phyloP scores from a whole-genome alignment of 2,329 filamentous ascomycete species.

The Curvularia eragrostidis region DNA sequence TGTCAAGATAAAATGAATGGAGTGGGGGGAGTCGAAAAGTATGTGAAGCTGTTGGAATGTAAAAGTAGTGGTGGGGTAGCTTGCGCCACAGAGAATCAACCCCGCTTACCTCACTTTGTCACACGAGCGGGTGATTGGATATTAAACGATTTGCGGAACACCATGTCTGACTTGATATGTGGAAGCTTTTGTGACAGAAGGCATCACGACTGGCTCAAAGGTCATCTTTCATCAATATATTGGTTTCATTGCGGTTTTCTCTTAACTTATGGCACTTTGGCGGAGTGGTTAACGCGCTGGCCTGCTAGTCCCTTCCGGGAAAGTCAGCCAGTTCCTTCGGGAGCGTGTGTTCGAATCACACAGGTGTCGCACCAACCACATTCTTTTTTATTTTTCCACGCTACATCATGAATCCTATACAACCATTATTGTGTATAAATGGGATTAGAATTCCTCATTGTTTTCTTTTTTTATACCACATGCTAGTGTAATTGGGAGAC shows the following conservation, averaged over 20 bases:
- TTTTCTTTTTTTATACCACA: neutral
- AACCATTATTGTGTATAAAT: too few relatives aligned
- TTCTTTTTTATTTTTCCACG: slow-evolving; percentile 12
- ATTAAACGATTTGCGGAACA: neutral
- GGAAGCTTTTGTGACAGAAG: too few relatives aligned
- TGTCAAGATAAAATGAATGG: neutral
- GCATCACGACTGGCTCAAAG: too few relatives aligned
- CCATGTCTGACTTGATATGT: too few relatives aligned
- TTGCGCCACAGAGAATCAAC: neutral
- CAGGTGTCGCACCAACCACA: slow-evolving; percentile 28
- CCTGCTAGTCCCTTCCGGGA: slow-evolving; percentile 28
- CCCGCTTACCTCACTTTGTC: neutral
- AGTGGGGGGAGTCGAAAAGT: neutral
- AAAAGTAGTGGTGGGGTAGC: neutral
- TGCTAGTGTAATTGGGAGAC: neutral
- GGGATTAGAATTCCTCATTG: neutral
- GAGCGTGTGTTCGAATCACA: slow-evolving; percentile 41
- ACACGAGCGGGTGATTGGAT: neutral
- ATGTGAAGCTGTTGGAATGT: neutral
- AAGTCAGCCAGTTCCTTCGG: slow-evolving; percentile 39
- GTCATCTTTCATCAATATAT: neutral
- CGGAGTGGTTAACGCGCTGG: slow-evolving; percentile 38
- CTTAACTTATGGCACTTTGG: slow-evolving; percentile 14
- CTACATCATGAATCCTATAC: too few relatives aligned
- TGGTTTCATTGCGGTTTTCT: rapidly evolving